Conservation (phyloP, 1,139 yeast genomes). For the Taphrina pruni region DNA sequence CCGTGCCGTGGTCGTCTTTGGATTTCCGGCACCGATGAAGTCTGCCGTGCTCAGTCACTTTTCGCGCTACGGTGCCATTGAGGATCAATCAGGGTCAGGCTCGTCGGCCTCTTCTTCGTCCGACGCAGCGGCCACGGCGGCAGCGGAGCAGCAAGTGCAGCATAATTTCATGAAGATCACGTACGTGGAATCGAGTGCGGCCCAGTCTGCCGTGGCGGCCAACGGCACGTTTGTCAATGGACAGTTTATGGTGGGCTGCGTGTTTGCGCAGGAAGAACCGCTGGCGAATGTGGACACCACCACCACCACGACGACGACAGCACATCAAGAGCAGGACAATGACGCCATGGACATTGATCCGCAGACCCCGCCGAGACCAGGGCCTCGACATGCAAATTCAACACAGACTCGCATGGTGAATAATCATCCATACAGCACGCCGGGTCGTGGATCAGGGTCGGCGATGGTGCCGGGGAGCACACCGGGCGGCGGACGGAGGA, state of each 20-base stretch:
- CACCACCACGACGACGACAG: no score
- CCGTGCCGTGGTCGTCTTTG: constrained; percentile 77
- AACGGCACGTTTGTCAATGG: constrained; percentile 77
- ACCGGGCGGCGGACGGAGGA: constrained; percentile 34
- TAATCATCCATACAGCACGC: background rate
- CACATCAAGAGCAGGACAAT: background rate
- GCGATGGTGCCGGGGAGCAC: background rate
- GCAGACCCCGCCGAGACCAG: constrained; percentile 28
- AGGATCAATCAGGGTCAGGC: constrained; percentile 68
- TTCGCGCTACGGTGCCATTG: constrained; percentile 75
- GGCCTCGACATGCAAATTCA: background rate
- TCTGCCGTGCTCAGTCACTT: constrained; percentile 73
- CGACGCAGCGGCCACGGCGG: no score
- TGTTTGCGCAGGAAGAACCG: constrained; percentile 48
- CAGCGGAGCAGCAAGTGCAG: constrained; percentile 10
- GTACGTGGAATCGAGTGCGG: constrained; percentile 74
- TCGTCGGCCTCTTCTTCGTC: constrained; percentile 15
- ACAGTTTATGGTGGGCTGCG: constrained; percentile 70
- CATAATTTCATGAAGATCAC: constrained; percentile 85
- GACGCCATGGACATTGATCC: constrained; percentile 41
- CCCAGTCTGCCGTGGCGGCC: constrained; percentile 81
- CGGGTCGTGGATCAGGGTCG: background rate
- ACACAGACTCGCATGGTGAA: background rate
- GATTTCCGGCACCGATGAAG: constrained; percentile 80
- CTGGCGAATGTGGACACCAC: constrained; percentile 12